Base-by-base conservation (phyloP, 2,329 filamentous ascomycete genomes). In the Colletotrichum plurivorum region DNA sequence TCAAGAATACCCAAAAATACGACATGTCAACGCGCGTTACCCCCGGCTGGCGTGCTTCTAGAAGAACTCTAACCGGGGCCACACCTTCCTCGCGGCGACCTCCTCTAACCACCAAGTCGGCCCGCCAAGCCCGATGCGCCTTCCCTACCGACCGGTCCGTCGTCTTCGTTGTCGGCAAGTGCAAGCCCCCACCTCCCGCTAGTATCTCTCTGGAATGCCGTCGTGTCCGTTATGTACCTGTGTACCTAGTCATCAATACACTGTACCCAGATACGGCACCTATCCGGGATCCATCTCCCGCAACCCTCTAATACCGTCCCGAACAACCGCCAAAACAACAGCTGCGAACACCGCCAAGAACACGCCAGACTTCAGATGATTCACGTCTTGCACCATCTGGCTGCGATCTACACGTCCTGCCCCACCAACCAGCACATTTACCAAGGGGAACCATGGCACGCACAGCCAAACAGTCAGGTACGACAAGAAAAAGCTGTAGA, bases 341-440 rank as follows among this genome's bases (percentile, higher is more conserved):
- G n/a, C 16, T 9, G n/a, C 9, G 58, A 55, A 57, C 46, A 39
- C 46, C 49, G 62, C 62, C 67, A 52, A 56, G 67, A 41, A 13
- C 16, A 51, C 31, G 10, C 27, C 51, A 55, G 22, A 52, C 55
- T 60, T 67, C 49, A 61, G 66, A 67, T 67, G 56, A 66, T 67
- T 69, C 56, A 67, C 62, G 20, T 60, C 55, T 22, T 59, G 54
- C 49, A 45, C 20, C 61, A 66, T 53, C 16, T 61, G 25, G 48
- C 25, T 18, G 36, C 39, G 51, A 56, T 43, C n/a, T 18, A 8
- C 18, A 49, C 5, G 20, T 7, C 43, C 31, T 4, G 31, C 49
- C 15, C 15, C 22, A 20, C 18, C 15, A 15, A 20, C 52, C 8
- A 15, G 2, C 4, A 16, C 25, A 18, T 4, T 12, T 52, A 1